Percentiles rank a stretch among this genome's conserved stretches.
phyloP scores from a whole-genome alignment of 257 asterid genomes.

The Mentha longifolia region DNA sequence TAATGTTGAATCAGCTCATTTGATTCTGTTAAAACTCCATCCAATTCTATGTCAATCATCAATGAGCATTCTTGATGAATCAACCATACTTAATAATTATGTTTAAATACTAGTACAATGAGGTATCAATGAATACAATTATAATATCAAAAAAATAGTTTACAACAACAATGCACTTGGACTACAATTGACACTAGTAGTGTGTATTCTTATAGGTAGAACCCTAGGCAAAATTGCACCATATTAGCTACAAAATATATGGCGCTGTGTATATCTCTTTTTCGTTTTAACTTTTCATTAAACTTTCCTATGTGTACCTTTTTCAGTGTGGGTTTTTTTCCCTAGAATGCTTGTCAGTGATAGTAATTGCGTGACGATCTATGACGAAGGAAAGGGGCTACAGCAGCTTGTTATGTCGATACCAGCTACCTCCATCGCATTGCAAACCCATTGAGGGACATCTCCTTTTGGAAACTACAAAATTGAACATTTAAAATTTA shows the following conservation, averaged over 20 bases:
- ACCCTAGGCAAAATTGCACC: constrained; percentile 38
- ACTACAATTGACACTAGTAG: neutral
- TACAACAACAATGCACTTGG: neutral
- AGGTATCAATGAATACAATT: neutral
- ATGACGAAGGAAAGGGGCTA: constrained; percentile 29
- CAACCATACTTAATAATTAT: neutral
- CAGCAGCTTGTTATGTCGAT: constrained; percentile 82
- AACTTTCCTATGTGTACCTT: neutral
- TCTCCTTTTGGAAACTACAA: constrained; percentile 86
- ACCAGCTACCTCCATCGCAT: constrained; percentile 99
- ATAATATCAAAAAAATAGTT: neutral
- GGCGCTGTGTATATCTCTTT: constrained; percentile 27
- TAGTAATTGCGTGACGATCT: neutral
- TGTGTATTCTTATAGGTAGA: neutral
- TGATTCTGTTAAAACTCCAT: too few species aligned
- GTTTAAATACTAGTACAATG: neutral
- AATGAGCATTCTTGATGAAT: neutral
- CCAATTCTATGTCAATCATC: too few species aligned
- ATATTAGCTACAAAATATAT: constrained; percentile 48
- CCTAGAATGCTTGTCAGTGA: neutral
- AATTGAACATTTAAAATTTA: constrained; percentile 12
- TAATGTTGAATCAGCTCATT: constrained; percentile 13
- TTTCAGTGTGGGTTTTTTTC: neutral
- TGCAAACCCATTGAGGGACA: constrained; percentile 95
- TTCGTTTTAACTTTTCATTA: constrained; percentile 14